These are phyloP conservation scores for Lichtheimia hyalospora DNA, from an alignment of 371 early-diverging fungal genomes.

Conservation along the genomic window DNA sequence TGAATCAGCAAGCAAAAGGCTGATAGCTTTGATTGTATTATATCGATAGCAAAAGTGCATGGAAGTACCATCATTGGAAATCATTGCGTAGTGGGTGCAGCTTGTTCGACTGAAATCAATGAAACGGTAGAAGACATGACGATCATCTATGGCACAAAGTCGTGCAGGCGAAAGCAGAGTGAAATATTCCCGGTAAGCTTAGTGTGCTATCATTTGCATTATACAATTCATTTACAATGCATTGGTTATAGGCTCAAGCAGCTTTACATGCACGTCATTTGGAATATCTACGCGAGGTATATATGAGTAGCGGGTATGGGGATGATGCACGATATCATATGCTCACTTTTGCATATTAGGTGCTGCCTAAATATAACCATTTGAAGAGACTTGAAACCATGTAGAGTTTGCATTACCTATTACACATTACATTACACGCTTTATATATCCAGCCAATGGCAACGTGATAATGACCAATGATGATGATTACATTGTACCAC, in stretches of 20 bases:
- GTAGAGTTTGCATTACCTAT: not conserved
- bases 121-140: conserved; percentile 66
- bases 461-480: no score
- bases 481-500: no score
- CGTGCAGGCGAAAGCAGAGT: conserved; percentile 58
- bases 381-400: conserved; percentile 38
- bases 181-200: conserved; percentile 25
- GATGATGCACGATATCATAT: not conserved
- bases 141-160: conserved; percentile 66
- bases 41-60: conserved; percentile 52
- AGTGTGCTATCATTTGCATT: not conserved
- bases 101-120: conserved; percentile 63
- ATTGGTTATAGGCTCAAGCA: conserved; percentile 43
- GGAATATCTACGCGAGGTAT: conserved; percentile 68
- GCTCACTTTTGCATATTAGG: conserved; percentile 19
- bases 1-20: not conserved
- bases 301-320: not conserved
- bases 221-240: not conserved
- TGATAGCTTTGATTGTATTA: not conserved
- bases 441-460: no score
- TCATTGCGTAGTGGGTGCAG: conserved; percentile 75
- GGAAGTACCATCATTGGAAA: conserved; percentile 65
- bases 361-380: conserved; percentile 67
- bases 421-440: no score
- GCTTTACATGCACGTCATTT: conserved; percentile 70